A percentile compares a stretch with the other conserved stretches of the same genome.
Conservation (phyloP, 305 asterid genomes). For the Fraxinus platypoda region DNA sequence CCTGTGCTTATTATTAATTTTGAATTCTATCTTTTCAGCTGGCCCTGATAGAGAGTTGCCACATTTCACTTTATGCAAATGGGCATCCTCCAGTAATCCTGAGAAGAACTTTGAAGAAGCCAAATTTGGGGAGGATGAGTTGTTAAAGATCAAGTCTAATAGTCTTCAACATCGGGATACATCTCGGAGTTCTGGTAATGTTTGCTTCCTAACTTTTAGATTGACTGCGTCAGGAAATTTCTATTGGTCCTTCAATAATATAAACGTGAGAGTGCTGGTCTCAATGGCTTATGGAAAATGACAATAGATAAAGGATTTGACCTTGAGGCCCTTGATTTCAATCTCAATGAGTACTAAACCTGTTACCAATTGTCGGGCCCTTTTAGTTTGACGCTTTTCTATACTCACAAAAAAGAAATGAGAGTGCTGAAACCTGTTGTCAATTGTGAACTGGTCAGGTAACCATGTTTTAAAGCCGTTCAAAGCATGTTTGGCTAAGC, state of each 20-base stretch:
- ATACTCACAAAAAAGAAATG: neutral
- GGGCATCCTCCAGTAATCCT: constrained; percentile 54
- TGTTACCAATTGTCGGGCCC: neutral
- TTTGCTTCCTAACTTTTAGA: neutral
- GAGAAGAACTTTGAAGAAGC: constrained; percentile 38
- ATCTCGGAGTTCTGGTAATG: constrained; percentile 31
- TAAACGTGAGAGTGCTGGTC: neutral
- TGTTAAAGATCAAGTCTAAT: constrained; percentile 33
- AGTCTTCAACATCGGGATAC: constrained; percentile 32
- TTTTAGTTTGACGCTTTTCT: neutral
- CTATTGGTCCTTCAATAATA: neutral
- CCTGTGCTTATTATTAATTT: constrained; percentile 5
- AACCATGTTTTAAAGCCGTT: neutral
- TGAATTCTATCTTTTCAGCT: constrained; percentile 29
- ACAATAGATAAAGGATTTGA: neutral
- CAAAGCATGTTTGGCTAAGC: neutral
- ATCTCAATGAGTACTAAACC: neutral
- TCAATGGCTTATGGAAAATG: neutral
- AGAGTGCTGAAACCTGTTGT: neutral
- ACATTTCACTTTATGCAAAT: constrained; percentile 58
- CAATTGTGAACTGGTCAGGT: neutral
- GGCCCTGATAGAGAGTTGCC: constrained; percentile 34
- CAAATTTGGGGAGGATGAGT: constrained; percentile 45
- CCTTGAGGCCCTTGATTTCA: neutral
- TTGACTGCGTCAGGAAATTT: constrained; percentile 5